phyloP scores from a whole-genome alignment of 2,329 filamentous ascomycete genomes.

The Chaetomiaceae sp. region DNA sequence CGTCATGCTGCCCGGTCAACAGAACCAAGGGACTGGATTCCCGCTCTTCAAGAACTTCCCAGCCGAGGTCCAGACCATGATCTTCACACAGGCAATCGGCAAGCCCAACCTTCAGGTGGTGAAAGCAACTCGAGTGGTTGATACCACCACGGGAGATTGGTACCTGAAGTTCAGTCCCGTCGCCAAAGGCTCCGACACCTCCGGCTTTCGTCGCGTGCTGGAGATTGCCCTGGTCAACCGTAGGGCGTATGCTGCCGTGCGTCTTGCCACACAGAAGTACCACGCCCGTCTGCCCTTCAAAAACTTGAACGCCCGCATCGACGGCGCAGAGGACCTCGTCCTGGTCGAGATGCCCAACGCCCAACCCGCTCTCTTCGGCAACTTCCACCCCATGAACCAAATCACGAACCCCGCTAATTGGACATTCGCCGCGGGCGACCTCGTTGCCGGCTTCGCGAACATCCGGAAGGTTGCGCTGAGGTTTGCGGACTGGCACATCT shows the following conservation, averaged over 20 bases:
- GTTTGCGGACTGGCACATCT: not conserved
- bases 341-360: conserved; percentile 14
- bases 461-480: conserved; percentile 6
- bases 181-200: not conserved
- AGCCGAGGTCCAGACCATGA: conserved; percentile 17
- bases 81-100: conserved; percentile 17
- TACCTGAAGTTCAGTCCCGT: not conserved
- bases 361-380: not conserved
- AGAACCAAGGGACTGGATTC: not conserved
- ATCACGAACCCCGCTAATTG: not conserved
- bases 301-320: not conserved
- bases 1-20: not conserved
- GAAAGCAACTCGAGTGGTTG: not conserved
- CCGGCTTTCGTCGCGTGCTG: conserved; percentile 2
- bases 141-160: not conserved
- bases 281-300: conserved; percentile 1
- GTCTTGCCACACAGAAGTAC: not conserved
- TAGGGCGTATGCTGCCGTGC: not conserved
- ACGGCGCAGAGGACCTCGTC: conserved; percentile 17
- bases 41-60: conserved; percentile 9
- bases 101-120: conserved; percentile 20
- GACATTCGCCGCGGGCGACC: not conserved
- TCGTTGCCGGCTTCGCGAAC: not conserved
- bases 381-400: conserved; percentile 3
- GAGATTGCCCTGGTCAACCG: not conserved